Base-by-base conservation (phyloP, 1,284 basidiomycete genomes). In the Puccinia horiana region DNA sequence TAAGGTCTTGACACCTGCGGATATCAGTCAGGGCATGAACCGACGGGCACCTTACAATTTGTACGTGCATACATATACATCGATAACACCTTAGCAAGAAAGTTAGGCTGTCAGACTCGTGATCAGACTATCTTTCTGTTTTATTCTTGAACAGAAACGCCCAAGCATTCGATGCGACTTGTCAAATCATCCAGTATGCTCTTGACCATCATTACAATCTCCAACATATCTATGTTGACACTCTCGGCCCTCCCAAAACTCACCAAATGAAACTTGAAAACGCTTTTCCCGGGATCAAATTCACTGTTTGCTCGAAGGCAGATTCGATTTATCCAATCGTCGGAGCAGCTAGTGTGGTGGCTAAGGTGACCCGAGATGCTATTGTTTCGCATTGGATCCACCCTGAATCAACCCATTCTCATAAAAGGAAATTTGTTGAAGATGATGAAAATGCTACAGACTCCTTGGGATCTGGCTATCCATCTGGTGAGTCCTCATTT, bases 241-340 rank as follows among this genome's bases (percentile, higher is more conserved):
- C 97, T 0, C 90, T 99, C 0, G 96, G 96, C 49, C 93, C 92
- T 32, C 93, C 94, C 0, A 91, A 91, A 35, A 91, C 92, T 65
- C 98, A 97, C 87, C 91, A 96, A 87, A 89, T 90, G 26, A 92
- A 92, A 84, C 90, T 98, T 4, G 92, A 93, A 12, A 89, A 89
- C 12, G 86, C 92, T 65, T 98, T 97, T 87, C 93, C 94, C 0
- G 91, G 91, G 2, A 92, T 96, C 84, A 88, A 90, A 61, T 96
- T 98, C 87, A 95, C 93, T 0, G 96, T 99, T 18, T 91, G 92
- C 26, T 91, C 91, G 40, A 98, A 99, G 88, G 96, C 96, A 20
- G 96, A 99, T 87, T 93, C 93, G 26, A 92, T 95, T 84, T 99
- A 92, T 90, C 97, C 96, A 85, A 95, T 99, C 83, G 97, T 99